A percentile compares a stretch with the other conserved stretches of the same genome.
These are phyloP conservation scores for Mariannaea elegans DNA, from an alignment of 2,329 filamentous ascomycete genomes.

Conservation along the genomic window DNA sequence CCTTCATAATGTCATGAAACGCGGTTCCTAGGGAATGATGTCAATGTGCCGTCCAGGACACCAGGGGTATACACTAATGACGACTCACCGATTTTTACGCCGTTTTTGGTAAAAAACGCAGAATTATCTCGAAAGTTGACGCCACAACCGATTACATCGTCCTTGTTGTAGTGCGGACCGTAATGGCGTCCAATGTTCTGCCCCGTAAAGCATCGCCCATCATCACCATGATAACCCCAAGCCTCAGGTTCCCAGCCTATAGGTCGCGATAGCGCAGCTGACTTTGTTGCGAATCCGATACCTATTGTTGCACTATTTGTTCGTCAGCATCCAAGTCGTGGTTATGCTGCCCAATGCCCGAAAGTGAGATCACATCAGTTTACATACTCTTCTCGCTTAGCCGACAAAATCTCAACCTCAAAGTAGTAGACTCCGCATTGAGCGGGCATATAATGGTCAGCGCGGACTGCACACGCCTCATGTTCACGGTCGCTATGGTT, in stretches of 20 bases:
- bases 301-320: constrained; percentile 64
- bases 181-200: constrained; percentile 66
- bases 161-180: constrained; percentile 62
- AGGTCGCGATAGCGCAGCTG: constrained; percentile 62
- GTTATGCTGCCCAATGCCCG: background rate
- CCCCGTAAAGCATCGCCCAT: constrained; percentile 68
- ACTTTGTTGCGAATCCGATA: constrained; percentile 68
- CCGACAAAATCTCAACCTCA: constrained; percentile 68
- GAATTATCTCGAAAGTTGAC: constrained; percentile 71
- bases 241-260: constrained; percentile 75
- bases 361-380: background rate
- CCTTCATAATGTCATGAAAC: constrained; percentile 71
- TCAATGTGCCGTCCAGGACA: background rate
- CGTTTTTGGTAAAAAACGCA: constrained; percentile 77
- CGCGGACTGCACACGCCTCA: constrained; percentile 83
- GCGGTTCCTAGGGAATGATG: constrained; percentile 64
- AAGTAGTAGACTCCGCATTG: constrained; percentile 96
- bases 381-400: constrained; percentile 65
- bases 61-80: background rate
- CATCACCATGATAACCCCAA: constrained; percentile 76
- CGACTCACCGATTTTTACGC: constrained; percentile 61
- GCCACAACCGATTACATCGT: constrained; percentile 71
- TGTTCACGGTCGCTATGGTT: constrained; percentile 63
- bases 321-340: constrained; percentile 12
- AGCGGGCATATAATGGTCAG: constrained; percentile 86